Evolutionary conservation across 805 yeast genomes (phyloP).

Genomic region (Candida vartiovaarae): DNA sequence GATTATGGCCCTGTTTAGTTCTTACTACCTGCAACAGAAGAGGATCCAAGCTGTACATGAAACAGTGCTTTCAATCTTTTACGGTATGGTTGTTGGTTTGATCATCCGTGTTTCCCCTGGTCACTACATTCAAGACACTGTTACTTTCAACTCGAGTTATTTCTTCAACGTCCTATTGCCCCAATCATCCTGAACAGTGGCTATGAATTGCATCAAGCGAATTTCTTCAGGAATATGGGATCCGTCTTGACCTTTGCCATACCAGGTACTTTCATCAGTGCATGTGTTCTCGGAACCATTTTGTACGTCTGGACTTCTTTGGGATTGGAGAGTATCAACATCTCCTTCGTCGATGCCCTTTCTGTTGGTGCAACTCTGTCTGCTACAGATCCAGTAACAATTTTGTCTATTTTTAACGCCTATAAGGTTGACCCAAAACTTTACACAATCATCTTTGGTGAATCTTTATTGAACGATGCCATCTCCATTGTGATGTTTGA

Average conservation of each 20-base stretch:
- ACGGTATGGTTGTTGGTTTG: conserved; percentile 94
- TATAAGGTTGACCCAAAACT: conserved; percentile 97
- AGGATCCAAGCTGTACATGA: conserved; percentile 95
- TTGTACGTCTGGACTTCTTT: conserved; percentile 84
- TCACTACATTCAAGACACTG: conserved; percentile 94
- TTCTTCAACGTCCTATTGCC: conserved; percentile 92
- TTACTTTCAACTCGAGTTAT: conserved; percentile 88
- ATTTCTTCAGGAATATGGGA: conserved; percentile 87
- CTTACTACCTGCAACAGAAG: conserved; percentile 85
- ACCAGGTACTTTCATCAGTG: conserved; percentile 92
- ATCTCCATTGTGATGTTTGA: conserved; percentile 98
- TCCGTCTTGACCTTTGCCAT: conserved; percentile 91
- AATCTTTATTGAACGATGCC: conserved; percentile 91
- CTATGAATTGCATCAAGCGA: conserved; percentile 91
- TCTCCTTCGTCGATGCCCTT: conserved; percentile 94
- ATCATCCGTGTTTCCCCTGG: conserved; percentile 91
- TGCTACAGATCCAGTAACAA: conserved; percentile 98
- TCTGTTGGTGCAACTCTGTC: conserved; percentile 97
- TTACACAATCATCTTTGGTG: conserved; percentile 96
- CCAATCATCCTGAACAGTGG: conserved; percentile 97
- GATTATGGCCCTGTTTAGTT: conserved; percentile 90
- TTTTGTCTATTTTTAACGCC: conserved; percentile 91
- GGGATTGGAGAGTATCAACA: conserved; percentile 81
- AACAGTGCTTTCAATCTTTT: conserved; percentile 90
- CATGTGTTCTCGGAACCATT: conserved; percentile 84